Base-by-base conservation (phyloP, 805 yeast genomes). In the Barnettozyma botsteinii region DNA sequence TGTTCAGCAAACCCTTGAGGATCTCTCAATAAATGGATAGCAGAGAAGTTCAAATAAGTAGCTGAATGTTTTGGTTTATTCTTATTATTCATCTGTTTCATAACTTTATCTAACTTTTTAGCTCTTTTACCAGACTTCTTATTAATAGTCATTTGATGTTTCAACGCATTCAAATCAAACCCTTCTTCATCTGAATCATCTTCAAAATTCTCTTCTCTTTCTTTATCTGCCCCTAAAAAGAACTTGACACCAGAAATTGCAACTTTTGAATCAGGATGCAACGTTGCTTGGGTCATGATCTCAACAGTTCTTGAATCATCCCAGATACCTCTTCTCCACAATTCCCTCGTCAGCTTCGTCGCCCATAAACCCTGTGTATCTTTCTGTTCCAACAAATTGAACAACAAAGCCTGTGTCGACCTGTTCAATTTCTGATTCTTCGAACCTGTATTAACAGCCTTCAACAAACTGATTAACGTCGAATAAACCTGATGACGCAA, bases 251-350 rank as follows among this genome's bases (percentile, higher is more conserved):
- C 98, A 3, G 97, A 84, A 40, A 83, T 68, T 7, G 95, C 82
- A 35, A 93, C 93, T 64, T 93, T 93, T 6, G 69, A 62, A 53
- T 93, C 95, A 13, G 82, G 81, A 56, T 88, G 96, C 46, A 86
- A 64, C 2, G 97, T 87, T 1, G 98, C 97, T 53, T 87, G 93
- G 2, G 95, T 82, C 98, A 93, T 89, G 55, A 93, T 79, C 62
- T 93, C 98, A n/a, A 93, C 95, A 0, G 98, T 83, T 54, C 97
- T 72, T 0, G 95, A 76, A 60, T 93, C 99, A 61, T 88, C 97
- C 99, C 99, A 93, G 43, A 93, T 85, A 56, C 95, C 95, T 59
- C 98, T 75, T 67, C 96, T 77, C 99, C 99, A 93, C 37, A 93
- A 68, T 61, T 93, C 98, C 58, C 98, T 76, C 5, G 97, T 88